These are phyloP conservation scores for Sophora flavescens DNA, from an alignment of 306 rosid species.

Conservation along the genomic window DNA sequence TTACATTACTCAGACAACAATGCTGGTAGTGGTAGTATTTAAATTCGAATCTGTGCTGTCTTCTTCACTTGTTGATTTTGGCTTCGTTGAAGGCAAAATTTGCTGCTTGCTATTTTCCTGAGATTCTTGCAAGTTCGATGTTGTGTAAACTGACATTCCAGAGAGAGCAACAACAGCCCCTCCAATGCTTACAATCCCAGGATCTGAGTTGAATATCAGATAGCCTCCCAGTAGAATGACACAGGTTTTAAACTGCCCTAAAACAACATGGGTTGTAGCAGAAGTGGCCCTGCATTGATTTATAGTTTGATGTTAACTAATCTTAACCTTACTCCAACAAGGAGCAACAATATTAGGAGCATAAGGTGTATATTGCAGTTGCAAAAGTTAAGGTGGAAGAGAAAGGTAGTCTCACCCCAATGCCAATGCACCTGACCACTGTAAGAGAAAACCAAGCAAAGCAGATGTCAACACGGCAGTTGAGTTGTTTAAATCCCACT, in stretches of 20 bases:
- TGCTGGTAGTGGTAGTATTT: conserved; percentile 43
- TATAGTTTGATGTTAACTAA: conserved; percentile 33
- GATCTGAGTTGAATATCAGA: conserved; percentile 53
- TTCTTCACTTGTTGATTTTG: conserved; percentile 46
- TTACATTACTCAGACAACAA: conserved; percentile 44
- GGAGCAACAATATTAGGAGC: background rate
- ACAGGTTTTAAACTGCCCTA: conserved; percentile 94
- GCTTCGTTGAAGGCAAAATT: conserved; percentile 11
- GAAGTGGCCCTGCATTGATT: conserved; percentile 84
- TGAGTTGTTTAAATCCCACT: conserved; percentile 73
- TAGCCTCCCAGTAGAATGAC: conserved; percentile 71
- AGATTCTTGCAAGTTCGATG: conserved; percentile 50
- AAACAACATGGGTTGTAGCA: conserved; percentile 91
- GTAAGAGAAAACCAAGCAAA: conserved; percentile 89
- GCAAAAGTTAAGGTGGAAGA: background rate
- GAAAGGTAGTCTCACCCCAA: conserved; percentile 75
- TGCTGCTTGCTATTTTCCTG: conserved; percentile 51
- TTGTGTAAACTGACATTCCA: conserved; percentile 52
- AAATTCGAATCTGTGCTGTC: conserved; percentile 45
- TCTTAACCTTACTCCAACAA: background rate
- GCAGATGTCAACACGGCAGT: conserved; percentile 77
- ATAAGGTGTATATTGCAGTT: background rate
- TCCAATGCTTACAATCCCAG: conserved; percentile 57
- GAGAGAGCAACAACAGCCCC: conserved; percentile 57
- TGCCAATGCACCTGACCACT: conserved; percentile 98